Conservation (phyloP, 305 asterid species). For the Solanum hybrid region DNA sequence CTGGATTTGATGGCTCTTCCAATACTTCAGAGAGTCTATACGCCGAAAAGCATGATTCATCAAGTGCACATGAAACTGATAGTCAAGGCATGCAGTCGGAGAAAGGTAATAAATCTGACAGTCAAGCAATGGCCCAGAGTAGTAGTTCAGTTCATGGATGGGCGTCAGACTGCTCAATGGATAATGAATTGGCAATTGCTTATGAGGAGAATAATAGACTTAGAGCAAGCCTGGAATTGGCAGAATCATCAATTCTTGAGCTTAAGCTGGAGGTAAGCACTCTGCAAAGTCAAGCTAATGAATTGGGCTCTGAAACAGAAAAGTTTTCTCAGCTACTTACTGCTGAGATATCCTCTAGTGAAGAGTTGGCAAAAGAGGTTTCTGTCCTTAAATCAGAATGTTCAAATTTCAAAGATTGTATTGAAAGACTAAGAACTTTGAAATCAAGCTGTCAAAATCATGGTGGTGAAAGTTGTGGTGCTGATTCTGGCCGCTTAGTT, state of each 20-base stretch:
- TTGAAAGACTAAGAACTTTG: constrained; percentile 37
- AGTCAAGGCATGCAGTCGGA: constrained; percentile 35
- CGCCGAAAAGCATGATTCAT: constrained; percentile 64
- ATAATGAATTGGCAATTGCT: constrained; percentile 54
- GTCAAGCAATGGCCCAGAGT: constrained; percentile 33
- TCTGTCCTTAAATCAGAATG: constrained; percentile 60
- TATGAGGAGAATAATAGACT: constrained; percentile 65
- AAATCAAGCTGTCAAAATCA: constrained; percentile 38
- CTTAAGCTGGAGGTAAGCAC: constrained; percentile 75
- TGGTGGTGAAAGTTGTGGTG: constrained; percentile 14
- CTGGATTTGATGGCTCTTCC: constrained; percentile 77
- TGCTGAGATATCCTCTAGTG: constrained; percentile 57
- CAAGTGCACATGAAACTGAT: constrained; percentile 39
- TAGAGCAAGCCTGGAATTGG: constrained; percentile 64
- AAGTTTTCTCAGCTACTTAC: constrained; percentile 44
- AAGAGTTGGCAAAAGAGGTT: constrained; percentile 61
- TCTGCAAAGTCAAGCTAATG: constrained; percentile 69
- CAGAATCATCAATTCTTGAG: constrained; percentile 66
- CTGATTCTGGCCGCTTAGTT: constrained; percentile 31
- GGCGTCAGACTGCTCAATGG: constrained; percentile 49
- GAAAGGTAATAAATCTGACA: constrained; percentile 47
- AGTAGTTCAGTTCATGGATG: constrained; percentile 45
- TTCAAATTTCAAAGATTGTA: constrained; percentile 55
- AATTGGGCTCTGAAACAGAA: constrained; percentile 58
- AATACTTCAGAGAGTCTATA: constrained; percentile 77